phyloP scores from a whole-genome alignment of 2,329 filamentous ascomycete species.

The Colletotrichum sp. region DNA sequence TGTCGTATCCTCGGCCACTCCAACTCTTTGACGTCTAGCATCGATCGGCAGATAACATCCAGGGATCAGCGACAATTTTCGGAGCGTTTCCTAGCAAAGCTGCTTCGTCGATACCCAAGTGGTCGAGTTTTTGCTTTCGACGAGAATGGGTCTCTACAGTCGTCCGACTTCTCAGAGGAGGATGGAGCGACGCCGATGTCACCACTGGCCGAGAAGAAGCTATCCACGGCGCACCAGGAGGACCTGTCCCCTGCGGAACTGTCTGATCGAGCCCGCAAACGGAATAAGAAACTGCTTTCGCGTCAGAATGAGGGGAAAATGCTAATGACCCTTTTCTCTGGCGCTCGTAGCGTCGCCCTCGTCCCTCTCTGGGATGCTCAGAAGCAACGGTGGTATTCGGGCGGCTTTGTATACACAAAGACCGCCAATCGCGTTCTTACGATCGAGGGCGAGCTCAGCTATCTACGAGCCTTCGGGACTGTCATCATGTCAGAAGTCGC shows the following conservation, averaged over 20 bases:
- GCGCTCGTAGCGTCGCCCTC: constrained; percentile 50
- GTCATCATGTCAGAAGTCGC: constrained; percentile 63
- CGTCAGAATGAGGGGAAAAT: constrained; percentile 29
- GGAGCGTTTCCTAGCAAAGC: constrained; percentile 41
- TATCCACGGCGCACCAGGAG: too few relatives aligned
- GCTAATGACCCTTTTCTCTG: constrained; percentile 42
- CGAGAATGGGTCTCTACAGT: constrained; percentile 37
- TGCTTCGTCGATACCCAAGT: constrained; percentile 48
- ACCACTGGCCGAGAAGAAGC: background rate
- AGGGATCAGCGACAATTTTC: constrained; percentile 31
- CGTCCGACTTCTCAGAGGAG: constrained; percentile 32
- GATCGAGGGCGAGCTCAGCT: constrained; percentile 52
- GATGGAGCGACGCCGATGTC: background rate
- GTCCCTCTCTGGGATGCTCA: constrained; percentile 53
- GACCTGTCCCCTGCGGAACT: too few relatives aligned
- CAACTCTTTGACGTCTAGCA: constrained; percentile 34
- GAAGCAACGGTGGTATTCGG: constrained; percentile 53
- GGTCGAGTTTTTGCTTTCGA: constrained; percentile 53
- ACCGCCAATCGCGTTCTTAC: constrained; percentile 48
- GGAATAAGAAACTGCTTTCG: background rate
- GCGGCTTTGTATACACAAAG: constrained; percentile 54
- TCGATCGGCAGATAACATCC: constrained; percentile 29
- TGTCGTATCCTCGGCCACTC: constrained; percentile 45
- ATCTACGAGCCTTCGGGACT: constrained; percentile 56
- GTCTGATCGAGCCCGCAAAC: background rate